These are phyloP conservation scores for Westerdykella ornata DNA, from an alignment of 2,329 filamentous ascomycete genomes.

Conservation along the genomic window DNA sequence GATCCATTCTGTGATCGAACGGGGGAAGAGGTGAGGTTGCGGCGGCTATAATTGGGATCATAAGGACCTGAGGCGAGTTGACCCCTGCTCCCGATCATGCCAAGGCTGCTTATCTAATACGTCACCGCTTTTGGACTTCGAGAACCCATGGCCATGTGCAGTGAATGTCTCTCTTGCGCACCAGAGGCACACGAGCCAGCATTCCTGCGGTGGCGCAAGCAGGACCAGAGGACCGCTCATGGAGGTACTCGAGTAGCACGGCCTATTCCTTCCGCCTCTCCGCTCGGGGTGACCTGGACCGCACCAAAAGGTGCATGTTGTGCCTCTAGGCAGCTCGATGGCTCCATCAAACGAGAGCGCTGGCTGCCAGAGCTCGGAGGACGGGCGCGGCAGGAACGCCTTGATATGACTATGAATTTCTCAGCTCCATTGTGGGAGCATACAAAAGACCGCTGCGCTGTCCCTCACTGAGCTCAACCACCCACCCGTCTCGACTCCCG, in stretches of 20 bases:
- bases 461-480: constrained; percentile 6
- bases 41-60: no score
- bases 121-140: no score
- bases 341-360: constrained; percentile 12
- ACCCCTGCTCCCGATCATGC: no score
- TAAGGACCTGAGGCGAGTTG: no score
- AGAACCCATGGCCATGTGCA: no score
- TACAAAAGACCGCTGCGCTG: constrained; percentile 20
- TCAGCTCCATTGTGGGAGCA: constrained; percentile 3
- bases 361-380: constrained; percentile 8
- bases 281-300: constrained; percentile 10
- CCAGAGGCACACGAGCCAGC: neutral
- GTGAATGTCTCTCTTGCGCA: no score
- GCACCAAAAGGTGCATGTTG: constrained; percentile 9
- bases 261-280: constrained; percentile 14
- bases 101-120: no score
- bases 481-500: constrained; percentile 8
- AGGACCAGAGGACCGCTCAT: constrained; percentile 7
- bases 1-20: no score
- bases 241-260: neutral
- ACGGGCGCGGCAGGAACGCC: constrained; percentile 3
- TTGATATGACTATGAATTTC: constrained; percentile 1
- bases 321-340: constrained; percentile 14
- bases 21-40: no score
- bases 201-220: constrained; percentile 9